phyloP scores from a whole-genome alignment of 345 rosid species.

The Salix caprea region DNA sequence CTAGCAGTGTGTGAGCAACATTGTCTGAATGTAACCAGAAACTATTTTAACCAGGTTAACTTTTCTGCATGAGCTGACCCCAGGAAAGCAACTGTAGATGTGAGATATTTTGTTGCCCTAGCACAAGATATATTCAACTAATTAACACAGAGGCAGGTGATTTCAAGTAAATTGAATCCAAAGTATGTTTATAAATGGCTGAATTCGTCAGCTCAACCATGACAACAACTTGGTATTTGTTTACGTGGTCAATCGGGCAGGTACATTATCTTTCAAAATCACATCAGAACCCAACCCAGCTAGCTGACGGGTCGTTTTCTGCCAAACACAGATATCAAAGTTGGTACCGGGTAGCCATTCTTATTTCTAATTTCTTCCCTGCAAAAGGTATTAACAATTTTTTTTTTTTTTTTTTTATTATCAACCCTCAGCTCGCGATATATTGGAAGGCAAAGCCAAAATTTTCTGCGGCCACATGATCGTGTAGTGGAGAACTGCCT shows the following conservation, averaged over 20 bases:
- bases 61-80: neutral
- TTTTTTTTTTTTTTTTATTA: too few relatives aligned
- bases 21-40: too few relatives aligned
- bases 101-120: neutral
- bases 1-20: too few relatives aligned
- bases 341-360: neutral
- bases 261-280: neutral
- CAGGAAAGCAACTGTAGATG: neutral
- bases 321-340: neutral
- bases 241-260: neutral
- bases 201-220: neutral
- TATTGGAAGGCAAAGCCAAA: neutral
- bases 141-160: neutral
- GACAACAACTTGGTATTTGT: neutral
- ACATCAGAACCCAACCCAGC: neutral
- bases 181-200: neutral
- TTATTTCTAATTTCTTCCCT: neutral
- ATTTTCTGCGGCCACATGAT: slow-evolving; percentile 18
- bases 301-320: neutral
- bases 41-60: too few relatives aligned
- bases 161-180: neutral
- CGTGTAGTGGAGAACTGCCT: neutral
- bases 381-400: neutral
- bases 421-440: neutral
- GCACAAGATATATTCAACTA: neutral